Base-by-base conservation (phyloP, 495 filamentous ascomycete species). In the Xylaria intraflava region DNA sequence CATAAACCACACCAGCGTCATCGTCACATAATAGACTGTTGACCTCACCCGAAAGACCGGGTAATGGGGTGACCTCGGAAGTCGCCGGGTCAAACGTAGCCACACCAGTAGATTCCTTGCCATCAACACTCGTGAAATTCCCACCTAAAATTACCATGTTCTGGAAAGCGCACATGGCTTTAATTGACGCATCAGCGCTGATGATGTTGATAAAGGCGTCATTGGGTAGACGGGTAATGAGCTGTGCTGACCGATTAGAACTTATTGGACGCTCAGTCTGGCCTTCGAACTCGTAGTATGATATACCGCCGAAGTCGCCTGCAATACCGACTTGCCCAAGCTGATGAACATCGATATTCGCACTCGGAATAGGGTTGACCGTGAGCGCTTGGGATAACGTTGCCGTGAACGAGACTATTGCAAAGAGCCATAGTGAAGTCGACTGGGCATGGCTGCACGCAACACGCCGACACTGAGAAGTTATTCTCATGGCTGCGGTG, bases 51-150 rank as follows among this genome's bases (percentile, higher is more conserved):
- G 80, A 81, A 30, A 99, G 73, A 36, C 92, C 93, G 8, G 83
- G 68, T 44, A 99, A 68, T 7, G 89, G 77, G 11, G 80, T 87
- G 27, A 96, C 73, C 16, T 74, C 66, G 12, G 78, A 79, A 19
- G 82, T 81, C 48, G 78, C 78, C 1, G 88, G 82, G 62, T 95
- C 78, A 65, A 89, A 90, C 49, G 92, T 62, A 17, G 93, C 93
- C 30, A 91, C 81, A 26, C 88, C 90, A 42, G 82, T 80, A 11
- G 90, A 85, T 66, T 89, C 73, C 39, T 84, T 74, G 42, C 82
- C 83, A 30, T 84, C 87, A 33, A 98, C 69, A 62, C 87, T 95
- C n/a, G 92, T 96, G 67, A 99, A 99, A 72, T 96, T 97, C 12
- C 93, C 93, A 22, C 85, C 93, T 11, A 66, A 46, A 4, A 96